phyloP scores from a whole-genome alignment of 2,329 filamentous ascomycete genomes.

The Aureobasidium melanogenum region DNA sequence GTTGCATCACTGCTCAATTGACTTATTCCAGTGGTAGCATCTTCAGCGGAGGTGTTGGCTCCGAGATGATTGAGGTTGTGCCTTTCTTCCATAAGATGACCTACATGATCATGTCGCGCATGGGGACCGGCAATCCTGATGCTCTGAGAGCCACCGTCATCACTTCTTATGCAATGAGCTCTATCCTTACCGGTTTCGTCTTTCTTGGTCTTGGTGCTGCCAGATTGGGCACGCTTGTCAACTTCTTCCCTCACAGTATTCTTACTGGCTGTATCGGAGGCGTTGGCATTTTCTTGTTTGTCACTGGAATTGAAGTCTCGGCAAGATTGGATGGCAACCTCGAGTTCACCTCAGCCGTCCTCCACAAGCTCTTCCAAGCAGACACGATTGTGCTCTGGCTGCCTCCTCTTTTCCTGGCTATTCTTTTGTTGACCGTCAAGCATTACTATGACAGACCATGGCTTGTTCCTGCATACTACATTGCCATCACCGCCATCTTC shows the following conservation, averaged over 20 bases:
- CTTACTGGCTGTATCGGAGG: slow-evolving; percentile 95
- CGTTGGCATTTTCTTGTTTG: slow-evolving; percentile 87
- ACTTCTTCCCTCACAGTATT: slow-evolving; percentile 94
- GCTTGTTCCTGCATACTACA: slow-evolving; percentile 78
- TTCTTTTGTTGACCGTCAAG: slow-evolving; percentile 68
- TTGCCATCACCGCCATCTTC: slow-evolving; percentile 66
- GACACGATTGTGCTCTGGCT: slow-evolving; percentile 78
- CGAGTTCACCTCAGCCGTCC: slow-evolving; percentile 67
- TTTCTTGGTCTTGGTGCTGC: slow-evolving; percentile 88
- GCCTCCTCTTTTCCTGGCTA: slow-evolving; percentile 66
- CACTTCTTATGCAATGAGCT: slow-evolving; percentile 80
- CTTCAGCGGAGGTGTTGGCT: slow-evolving; percentile 85
- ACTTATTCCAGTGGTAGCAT: slow-evolving; percentile 83
- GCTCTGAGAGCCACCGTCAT: slow-evolving; percentile 92
- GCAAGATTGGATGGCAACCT: slow-evolving; percentile 79
- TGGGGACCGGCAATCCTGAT: slow-evolving; percentile 73
- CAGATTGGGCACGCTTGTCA: slow-evolving; percentile 82
- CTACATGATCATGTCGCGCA: slow-evolving; percentile 66
- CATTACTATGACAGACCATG: slow-evolving; percentile 71
- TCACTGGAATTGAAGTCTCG: slow-evolving; percentile 89
- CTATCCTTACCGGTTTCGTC: slow-evolving; percentile 79
- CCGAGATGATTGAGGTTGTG: slow-evolving; percentile 96
- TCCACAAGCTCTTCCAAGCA: slow-evolving; percentile 61
- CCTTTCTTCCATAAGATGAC: slow-evolving; percentile 99
- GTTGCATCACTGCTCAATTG: slow-evolving; percentile 87